Evolutionary conservation across 805 yeast species (phyloP).

Genomic region (Wickerhamomyces kurtzmanii): DNA sequence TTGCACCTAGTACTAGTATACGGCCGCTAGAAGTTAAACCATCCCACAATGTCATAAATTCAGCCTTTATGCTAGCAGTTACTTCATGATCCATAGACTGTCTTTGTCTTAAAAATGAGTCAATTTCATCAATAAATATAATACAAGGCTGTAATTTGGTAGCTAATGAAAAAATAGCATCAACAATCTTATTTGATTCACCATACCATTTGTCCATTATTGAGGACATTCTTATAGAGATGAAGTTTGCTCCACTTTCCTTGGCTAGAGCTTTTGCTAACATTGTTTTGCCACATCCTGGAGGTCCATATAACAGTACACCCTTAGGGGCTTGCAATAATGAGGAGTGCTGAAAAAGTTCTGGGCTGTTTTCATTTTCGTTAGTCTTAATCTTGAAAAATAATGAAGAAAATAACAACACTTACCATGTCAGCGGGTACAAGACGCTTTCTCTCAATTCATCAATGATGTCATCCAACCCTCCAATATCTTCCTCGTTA

Average conservation of each 20-base stretch:
- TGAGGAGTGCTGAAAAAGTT: slow-evolving; percentile 60
- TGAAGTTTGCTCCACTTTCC: slow-evolving; percentile 86
- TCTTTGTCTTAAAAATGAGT: slow-evolving; percentile 85
- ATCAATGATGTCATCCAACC: slow-evolving; percentile 70
- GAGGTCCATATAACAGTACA: slow-evolving; percentile 87
- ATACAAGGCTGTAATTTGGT: slow-evolving; percentile 89
- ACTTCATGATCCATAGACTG: slow-evolving; percentile 84
- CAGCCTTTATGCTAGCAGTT: slow-evolving; percentile 91
- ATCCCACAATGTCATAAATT: slow-evolving; percentile 97
- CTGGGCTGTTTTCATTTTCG: slow-evolving; percentile 40
- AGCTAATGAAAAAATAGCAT: slow-evolving; percentile 87
- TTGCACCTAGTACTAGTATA: slow-evolving; percentile 86
- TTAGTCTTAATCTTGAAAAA: slow-evolving; percentile 4
- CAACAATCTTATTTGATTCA: slow-evolving; percentile 87
- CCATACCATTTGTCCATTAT: slow-evolving; percentile 98
- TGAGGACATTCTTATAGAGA: slow-evolving; percentile 86
- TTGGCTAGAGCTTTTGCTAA: slow-evolving; percentile 90
- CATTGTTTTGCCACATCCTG: slow-evolving; percentile 98
- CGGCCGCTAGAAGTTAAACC: slow-evolving; percentile 75
- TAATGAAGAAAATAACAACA: slow-evolving; percentile 2
- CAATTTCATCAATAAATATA: slow-evolving; percentile 92
- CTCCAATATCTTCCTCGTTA: slow-evolving; percentile 62
- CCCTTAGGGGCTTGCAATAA: slow-evolving; percentile 91
- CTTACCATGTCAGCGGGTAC: slow-evolving; percentile 57
- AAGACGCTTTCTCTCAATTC: slow-evolving; percentile 85